Conservation (phyloP, 768 basidiomycete genomes). For the Mycena olivaceomarginata region DNA sequence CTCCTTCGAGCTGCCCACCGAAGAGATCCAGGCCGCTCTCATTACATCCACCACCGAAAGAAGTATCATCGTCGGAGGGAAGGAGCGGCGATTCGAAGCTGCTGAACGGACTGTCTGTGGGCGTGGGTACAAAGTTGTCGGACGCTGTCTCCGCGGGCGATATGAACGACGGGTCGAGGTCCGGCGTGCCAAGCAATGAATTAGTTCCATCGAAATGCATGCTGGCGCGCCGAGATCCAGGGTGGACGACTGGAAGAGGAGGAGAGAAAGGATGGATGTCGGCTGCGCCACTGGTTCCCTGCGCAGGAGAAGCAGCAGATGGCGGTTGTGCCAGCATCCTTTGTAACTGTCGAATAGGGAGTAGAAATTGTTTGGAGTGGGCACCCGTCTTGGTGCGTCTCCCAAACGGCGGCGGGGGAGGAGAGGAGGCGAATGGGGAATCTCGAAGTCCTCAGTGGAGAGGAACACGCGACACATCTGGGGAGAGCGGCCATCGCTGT, state of each 20-base stretch:
- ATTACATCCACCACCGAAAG: background rate
- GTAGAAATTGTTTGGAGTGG: background rate
- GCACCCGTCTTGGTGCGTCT: background rate
- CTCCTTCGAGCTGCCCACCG: background rate
- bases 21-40: background rate
- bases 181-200: background rate
- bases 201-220: background rate
- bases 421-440: background rate
- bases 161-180: background rate
- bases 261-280: background rate
- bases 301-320: too few species aligned
- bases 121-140: slow-evolving; percentile 26
- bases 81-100: slow-evolving; percentile 23
- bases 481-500: background rate
- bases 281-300: background rate
- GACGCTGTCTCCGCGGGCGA: slow-evolving; percentile 26
- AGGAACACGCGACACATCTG: slow-evolving; percentile 22
- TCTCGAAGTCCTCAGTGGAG: background rate
- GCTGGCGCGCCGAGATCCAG: background rate
- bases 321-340: slow-evolving; percentile 8
- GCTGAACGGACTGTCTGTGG: slow-evolving; percentile 32
- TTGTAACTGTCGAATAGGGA: background rate
- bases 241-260: background rate
- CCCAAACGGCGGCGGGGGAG: background rate
- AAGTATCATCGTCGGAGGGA: background rate